Conservation (phyloP, 768 basidiomycete species). For the Russula brevipes region DNA sequence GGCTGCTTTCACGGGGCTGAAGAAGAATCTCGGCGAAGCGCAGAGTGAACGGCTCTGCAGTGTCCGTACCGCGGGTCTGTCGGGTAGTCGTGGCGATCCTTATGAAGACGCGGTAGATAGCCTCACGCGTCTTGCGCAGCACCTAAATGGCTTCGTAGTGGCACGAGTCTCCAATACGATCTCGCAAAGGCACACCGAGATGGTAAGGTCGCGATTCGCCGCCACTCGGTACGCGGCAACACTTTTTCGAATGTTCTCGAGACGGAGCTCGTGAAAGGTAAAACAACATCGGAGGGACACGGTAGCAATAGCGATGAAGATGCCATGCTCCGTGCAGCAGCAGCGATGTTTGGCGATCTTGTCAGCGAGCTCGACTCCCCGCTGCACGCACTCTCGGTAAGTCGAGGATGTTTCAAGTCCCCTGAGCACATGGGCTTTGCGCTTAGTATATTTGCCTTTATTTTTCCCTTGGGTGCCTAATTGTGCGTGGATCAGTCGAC, state of each 20-base stretch:
- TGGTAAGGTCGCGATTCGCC: constrained; percentile 39
- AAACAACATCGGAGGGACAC: constrained; percentile 9
- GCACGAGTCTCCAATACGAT: constrained; percentile 79
- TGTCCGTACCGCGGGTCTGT: constrained; percentile 23
- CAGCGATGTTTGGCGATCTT: constrained; percentile 70
- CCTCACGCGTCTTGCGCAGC: constrained; percentile 87
- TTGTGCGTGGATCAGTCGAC: constrained; percentile 41
- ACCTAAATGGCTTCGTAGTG: constrained; percentile 86
- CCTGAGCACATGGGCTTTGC: not conserved
- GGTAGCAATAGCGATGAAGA: constrained; percentile 29
- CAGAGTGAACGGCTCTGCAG: constrained; percentile 69
- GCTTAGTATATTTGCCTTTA: not conserved
- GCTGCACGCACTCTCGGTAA: constrained; percentile 64
- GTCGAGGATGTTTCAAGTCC: constrained; percentile 25
- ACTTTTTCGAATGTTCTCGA: not conserved
- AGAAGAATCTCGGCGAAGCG: constrained; percentile 81
- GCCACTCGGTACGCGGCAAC: not conserved
- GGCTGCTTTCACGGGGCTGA: constrained; percentile 82
- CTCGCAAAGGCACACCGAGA: constrained; percentile 56
- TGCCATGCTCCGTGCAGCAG: constrained; percentile 55
- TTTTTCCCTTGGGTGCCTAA: not conserved
- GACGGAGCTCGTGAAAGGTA: constrained; percentile 24
- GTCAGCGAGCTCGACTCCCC: constrained; percentile 78
- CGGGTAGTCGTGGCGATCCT: constrained; percentile 40
- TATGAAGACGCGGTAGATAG: constrained; percentile 86